Evolutionary conservation across 768 basidiomycete genomes (phyloP), one percentile per base, ranked within the genome.

Genomic region (Mycena pura): DNA sequence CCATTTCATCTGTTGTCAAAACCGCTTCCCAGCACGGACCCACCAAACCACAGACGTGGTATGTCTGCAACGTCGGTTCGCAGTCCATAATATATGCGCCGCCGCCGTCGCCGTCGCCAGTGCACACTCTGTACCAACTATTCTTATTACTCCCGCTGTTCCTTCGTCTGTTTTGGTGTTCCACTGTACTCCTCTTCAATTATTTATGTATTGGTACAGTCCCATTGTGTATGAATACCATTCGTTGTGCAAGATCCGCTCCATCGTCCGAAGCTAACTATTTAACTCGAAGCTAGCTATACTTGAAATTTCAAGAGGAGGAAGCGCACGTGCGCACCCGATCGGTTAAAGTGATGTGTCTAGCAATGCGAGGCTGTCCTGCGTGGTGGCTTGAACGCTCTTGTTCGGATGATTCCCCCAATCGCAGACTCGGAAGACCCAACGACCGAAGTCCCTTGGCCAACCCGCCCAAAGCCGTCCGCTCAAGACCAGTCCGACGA

Each of bases 391-490:
- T 58, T 21, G 17, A 54, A 54, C 43, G 38, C 49, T 57, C 54
- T 44, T 57, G 45, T 60, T 2, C 44, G 68, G 50, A 92, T 92
- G 89, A 78, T 88, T 60, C 84, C 87, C 69, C 82, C 87, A 39
- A 77, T 85, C 61, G 74, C 85, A 19, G 88, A 90, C 70, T 74
- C 74, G 60, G 87, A 90, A 22, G 90, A 92, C 72, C 88, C 90
- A n/a, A 89, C 89, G 0, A 88, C 86, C 13, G 91, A 91, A 72
- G 87, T 92, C 44, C 75, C 91, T 22, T 93, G 91, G 91, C 91
- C 91, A 46, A 79, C 83, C 58, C 43, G 66, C 27, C 47, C 65
- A 27, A 65, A 62, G 45, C 50, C 67, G 9, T 41, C 48, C 3
- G 32, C 45, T 0, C 48, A 52, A 3, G 21, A 56, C 5, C 57